Percentiles rank a stretch among this genome's conserved stretches.
These are phyloP conservation scores for Naganishia kalamii DNA, from an alignment of 768 basidiomycete species.

Conservation along the genomic window DNA sequence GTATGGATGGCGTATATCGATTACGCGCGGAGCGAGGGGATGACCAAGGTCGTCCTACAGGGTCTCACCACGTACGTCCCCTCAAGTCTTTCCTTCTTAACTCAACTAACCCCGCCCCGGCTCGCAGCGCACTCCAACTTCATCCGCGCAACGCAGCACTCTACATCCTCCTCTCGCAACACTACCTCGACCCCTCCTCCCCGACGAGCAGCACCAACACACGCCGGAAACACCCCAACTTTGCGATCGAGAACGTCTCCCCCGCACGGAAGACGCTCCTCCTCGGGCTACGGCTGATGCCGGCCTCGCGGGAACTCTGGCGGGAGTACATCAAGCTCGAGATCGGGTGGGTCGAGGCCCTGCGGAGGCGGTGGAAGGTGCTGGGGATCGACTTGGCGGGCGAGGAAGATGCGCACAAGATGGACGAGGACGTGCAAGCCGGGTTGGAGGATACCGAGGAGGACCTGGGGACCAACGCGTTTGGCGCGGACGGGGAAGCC, in stretches of 20 bases:
- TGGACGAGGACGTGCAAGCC: constrained; percentile 11
- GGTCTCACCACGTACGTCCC: constrained; percentile 69
- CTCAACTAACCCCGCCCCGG: background rate
- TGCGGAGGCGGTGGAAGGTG: constrained; percentile 70
- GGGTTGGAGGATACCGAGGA: constrained; percentile 53
- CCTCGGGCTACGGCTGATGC: constrained; percentile 45
- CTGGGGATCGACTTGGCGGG: constrained; percentile 56
- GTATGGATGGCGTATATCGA: constrained; percentile 87
- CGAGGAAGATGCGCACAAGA: constrained; percentile 38
- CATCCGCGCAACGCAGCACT: constrained; percentile 71
- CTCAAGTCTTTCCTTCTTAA: background rate
- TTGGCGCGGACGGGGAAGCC: constrained; percentile 39
- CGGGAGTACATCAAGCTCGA: constrained; percentile 86
- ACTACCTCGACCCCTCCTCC: constrained; percentile 70
- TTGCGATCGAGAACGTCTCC: constrained; percentile 44
- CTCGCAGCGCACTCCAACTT: constrained; percentile 68
- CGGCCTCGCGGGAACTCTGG: constrained; percentile 56
- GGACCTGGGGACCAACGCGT: constrained; percentile 72
- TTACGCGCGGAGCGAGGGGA: constrained; percentile 71
- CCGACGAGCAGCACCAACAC: constrained; percentile 23
- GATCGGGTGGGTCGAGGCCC: constrained; percentile 70
- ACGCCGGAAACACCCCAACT: constrained; percentile 30
- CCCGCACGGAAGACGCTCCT: constrained; percentile 76
- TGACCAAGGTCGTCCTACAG: constrained; percentile 69
- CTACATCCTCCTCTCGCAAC: constrained; percentile 76